Evolutionary conservation across 2,329 filamentous ascomycete genomes (phyloP), one percentile per base, ranked within the genome.

Genomic region (Aspergillus oerlinghausenensis): DNA sequence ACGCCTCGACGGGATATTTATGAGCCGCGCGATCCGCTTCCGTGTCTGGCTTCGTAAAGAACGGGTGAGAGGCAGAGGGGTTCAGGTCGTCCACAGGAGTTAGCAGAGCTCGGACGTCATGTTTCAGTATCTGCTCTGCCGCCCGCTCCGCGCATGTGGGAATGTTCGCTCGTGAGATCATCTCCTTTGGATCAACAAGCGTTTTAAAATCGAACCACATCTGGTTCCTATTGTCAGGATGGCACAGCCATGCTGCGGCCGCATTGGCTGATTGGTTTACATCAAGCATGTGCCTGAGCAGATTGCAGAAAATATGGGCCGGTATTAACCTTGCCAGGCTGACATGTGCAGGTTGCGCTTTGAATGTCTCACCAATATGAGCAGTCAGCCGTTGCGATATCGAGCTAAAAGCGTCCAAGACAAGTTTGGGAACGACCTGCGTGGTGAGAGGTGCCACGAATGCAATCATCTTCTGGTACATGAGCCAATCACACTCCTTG

Each of bases 391-490:
- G 84, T 65, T 90, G 87, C 1, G 92, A 92, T 56, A 99, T 95
- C 63, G 87, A 93, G 63, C 90, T 86, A 32, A 99, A 83, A 2
- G 92, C 92, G 66, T 92, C 90, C 57, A 97, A 80, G 6, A 97
- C 92, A 3, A 88, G 83, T 57, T 92, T 90, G 1, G 94, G 94
- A 3, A 96, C 88, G 14, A 96, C 92, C 71, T 97, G 92, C 7
- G 97, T 82, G 3, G 91, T 94, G 43, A 97, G 80, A n/a, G 88
- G 86, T 1, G 90, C 89, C 43, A 97, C 86, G 59, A 97, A 95
- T 54, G 88, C 87, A 77, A 97, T 92, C 89, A 97, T 96, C 64
- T 92, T 92, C 72, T 97, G 92, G 71, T 99, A 99, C 77, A 97
- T 89, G 35, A 93, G 82, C 76, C 94, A 95, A 72, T 99, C 94